These are phyloP conservation scores for Cucumis hystrix DNA, from an alignment of 306 rosid genomes.

Conservation along the genomic window DNA sequence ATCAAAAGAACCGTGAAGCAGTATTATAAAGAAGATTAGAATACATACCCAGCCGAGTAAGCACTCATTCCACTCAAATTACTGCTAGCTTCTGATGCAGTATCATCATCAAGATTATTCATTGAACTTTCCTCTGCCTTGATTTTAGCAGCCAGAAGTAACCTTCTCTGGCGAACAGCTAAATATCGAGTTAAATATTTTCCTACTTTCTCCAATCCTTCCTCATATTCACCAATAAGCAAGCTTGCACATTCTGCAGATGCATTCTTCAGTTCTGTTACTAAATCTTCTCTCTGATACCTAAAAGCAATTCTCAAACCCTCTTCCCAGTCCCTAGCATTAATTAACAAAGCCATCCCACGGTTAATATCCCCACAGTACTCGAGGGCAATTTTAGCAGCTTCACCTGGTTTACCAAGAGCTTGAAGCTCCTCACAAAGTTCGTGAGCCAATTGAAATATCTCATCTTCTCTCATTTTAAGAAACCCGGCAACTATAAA, in stretches of 20 bases:
- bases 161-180: conserved; percentile 90
- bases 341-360: conserved; percentile 42
- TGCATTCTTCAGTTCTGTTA: conserved; percentile 48
- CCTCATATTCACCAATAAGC: conserved; percentile 60
- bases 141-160: conserved; percentile 79
- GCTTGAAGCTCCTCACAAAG: conserved; percentile 98
- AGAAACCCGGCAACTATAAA: conserved; percentile 76
- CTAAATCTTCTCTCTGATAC: conserved; percentile 61
- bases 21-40: neutral
- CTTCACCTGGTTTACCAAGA: conserved; percentile 86
- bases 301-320: conserved; percentile 66
- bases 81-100: conserved; percentile 90
- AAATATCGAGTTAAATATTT: conserved; percentile 88
- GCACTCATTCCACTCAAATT: conserved; percentile 98
- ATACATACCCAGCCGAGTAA: conserved; percentile 71
- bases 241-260: conserved; percentile 69
- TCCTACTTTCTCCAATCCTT: conserved; percentile 86
- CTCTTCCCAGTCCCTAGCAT: conserved; percentile 78
- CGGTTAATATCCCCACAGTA: conserved; percentile 60
- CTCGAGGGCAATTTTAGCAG: conserved; percentile 85
- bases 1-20: neutral
- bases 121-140: conserved; percentile 56
- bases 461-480: conserved; percentile 55
- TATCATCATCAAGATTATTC: conserved; percentile 68
- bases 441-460: conserved; percentile 52